Conservation (phyloP, 345 rosid species). For the Citrus glauca region DNA sequence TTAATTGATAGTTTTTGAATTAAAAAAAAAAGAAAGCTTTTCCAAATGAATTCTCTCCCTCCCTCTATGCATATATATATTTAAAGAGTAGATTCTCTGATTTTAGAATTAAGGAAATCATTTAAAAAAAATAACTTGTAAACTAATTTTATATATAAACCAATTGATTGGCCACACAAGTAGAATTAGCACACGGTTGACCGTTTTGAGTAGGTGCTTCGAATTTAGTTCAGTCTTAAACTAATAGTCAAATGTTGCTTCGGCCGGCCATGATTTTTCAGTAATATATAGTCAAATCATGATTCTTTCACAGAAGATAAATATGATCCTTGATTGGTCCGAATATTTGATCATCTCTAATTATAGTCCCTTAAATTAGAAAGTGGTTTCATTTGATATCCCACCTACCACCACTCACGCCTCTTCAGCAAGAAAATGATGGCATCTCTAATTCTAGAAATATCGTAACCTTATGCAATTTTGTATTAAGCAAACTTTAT, state of each 20-base stretch:
- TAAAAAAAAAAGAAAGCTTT: background rate
- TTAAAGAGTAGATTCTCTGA: background rate
- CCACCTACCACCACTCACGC: background rate
- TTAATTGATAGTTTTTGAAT: too few species aligned
- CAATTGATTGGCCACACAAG: background rate
- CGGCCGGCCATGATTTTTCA: constrained; percentile 8
- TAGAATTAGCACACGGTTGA: background rate
- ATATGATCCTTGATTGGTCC: background rate
- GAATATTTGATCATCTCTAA: background rate
- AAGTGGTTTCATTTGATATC: background rate
- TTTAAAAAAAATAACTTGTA: background rate
- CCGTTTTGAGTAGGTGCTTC: background rate
- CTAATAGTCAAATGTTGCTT: background rate
- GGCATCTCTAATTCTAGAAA: too few species aligned
- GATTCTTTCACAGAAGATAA: background rate
- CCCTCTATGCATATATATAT: too few species aligned
- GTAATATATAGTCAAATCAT: background rate
- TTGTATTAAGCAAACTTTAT: too few species aligned
- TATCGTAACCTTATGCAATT: too few species aligned
- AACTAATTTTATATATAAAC: background rate
- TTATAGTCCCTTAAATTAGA: background rate
- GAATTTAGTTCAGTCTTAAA: background rate
- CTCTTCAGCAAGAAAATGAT: background rate
- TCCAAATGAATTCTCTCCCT: background rate
- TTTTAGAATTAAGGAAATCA: background rate